Percentiles rank a stretch among this genome's conserved stretches.
These are phyloP conservation scores for Glonium stellatum DNA, from an alignment of 495 filamentous ascomycete species.

Conservation along the genomic window DNA sequence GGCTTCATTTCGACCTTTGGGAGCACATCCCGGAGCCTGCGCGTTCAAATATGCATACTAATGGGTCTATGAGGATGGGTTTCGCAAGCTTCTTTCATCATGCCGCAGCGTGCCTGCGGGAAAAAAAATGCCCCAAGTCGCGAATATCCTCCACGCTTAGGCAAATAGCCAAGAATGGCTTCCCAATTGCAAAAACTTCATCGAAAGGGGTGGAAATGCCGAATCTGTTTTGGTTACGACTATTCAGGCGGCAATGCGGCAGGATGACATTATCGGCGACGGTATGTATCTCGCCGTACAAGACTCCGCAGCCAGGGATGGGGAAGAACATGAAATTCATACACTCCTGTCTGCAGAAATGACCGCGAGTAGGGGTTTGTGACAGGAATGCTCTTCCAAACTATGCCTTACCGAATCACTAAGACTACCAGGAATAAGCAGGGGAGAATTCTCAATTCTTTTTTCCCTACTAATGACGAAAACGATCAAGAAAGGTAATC, in stretches of 20 bases:
- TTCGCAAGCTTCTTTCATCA: neutral
- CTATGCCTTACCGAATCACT: no score
- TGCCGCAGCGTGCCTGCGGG: neutral
- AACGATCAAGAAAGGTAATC: no score
- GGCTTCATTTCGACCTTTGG: neutral
- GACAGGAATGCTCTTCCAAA: neutral
- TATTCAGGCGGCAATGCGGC: neutral
- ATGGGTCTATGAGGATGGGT: neutral
- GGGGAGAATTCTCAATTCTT: no score
- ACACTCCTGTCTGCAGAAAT: neutral
- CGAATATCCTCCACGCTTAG: neutral
- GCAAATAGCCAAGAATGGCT: neutral
- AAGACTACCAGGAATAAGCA: no score
- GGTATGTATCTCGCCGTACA: neutral
- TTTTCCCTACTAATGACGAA: no score
- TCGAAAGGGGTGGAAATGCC: neutral
- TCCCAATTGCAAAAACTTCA: neutral
- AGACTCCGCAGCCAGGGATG: neutral
- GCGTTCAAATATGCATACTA: neutral
- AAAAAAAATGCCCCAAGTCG: neutral
- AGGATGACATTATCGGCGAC: neutral
- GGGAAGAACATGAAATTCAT: neutral
- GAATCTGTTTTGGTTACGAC: neutral
- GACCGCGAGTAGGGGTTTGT: neutral
- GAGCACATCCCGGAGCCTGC: neutral